phyloP scores from a whole-genome alignment of 2,329 filamentous ascomycete species.

The Beauveria sp. region DNA sequence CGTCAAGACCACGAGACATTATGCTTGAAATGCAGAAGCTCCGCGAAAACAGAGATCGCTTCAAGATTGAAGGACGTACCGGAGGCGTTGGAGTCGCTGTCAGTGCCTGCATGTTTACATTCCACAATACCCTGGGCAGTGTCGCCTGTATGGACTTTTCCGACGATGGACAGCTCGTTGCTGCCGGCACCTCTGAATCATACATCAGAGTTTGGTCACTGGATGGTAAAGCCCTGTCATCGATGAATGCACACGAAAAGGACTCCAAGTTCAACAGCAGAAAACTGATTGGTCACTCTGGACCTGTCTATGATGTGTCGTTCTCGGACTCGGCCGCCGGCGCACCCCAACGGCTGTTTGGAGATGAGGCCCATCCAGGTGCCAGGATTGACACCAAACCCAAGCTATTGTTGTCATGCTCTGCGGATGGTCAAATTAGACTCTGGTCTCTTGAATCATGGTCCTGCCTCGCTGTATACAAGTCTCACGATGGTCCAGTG shows the following conservation, averaged over 20 bases:
- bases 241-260: conserved; percentile 52
- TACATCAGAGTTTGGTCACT: conserved; percentile 94
- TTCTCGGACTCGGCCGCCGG: conserved; percentile 69
- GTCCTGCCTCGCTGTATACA: conserved; percentile 90
- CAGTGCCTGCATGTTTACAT: conserved; percentile 95
- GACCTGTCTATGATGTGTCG: conserved; percentile 78
- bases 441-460: conserved; percentile 91
- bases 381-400: conserved; percentile 45
- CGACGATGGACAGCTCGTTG: conserved; percentile 78
- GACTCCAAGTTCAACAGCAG: conserved; percentile 54
- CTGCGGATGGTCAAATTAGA: conserved; percentile 79
- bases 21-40: conserved; percentile 91
- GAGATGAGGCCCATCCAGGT: conserved; percentile 35
- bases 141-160: conserved; percentile 95
- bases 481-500: conserved; percentile 82
- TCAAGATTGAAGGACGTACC: conserved; percentile 76
- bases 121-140: conserved; percentile 90
- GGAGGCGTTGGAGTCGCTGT: conserved; percentile 76
- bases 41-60: conserved; percentile 85
- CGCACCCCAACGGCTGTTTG: conserved; percentile 40
- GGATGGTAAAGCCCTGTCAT: conserved; percentile 72
- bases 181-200: conserved; percentile 84
- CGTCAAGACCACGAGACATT: conserved; percentile 82
- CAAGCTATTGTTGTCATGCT: conserved; percentile 78
- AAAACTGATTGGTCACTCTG: conserved; percentile 82